phyloP scores from a whole-genome alignment of 306 rosid species.

The Cicer pinnatifidum region DNA sequence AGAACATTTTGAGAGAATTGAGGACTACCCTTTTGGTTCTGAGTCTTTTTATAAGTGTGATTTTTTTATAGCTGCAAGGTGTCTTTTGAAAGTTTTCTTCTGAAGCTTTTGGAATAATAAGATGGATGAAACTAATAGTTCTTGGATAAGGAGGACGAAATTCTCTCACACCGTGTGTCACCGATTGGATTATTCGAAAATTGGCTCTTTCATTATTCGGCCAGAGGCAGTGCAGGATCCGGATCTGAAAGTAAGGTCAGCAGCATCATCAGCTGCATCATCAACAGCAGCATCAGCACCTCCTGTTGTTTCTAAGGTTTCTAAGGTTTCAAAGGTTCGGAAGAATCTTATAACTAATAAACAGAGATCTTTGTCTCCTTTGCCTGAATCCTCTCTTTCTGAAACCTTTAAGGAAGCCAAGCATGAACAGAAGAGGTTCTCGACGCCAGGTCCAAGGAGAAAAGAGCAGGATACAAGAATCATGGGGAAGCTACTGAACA shows the following conservation, averaged over 20 bases:
- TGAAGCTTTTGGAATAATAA: conserved; percentile 25
- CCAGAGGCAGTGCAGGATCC: conserved; percentile 39
- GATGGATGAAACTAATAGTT: conserved; percentile 69
- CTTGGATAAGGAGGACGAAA: conserved; percentile 89
- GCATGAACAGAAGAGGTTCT: conserved; percentile 67
- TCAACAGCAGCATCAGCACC: neutral
- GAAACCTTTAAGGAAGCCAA: conserved; percentile 74
- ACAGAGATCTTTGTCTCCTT: conserved; percentile 90
- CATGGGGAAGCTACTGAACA: conserved; percentile 56
- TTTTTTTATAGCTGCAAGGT: conserved; percentile 39
- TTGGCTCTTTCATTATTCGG: conserved; percentile 47
- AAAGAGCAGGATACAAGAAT: conserved; percentile 56
- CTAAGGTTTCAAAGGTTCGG: conserved; percentile 37
- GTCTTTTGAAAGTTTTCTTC: conserved; percentile 24
- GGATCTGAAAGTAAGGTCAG: conserved; percentile 61
- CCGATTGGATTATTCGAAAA: conserved; percentile 69
- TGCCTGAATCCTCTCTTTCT: conserved; percentile 53
- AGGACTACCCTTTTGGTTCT: conserved; percentile 40
- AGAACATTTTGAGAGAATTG: conserved; percentile 17
- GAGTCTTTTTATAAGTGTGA: conserved; percentile 43
- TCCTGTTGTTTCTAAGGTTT: conserved; percentile 33
- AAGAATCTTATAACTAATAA: conserved; percentile 44
- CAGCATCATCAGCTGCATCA: neutral
- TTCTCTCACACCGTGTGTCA: conserved; percentile 86
- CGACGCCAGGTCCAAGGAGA: conserved; percentile 69